A percentile compares a stretch with the other conserved stretches of the same genome.
Evolutionary conservation across 2,329 filamentous ascomycete genomes (phyloP).

Genomic region (Mariannaea elegans): DNA sequence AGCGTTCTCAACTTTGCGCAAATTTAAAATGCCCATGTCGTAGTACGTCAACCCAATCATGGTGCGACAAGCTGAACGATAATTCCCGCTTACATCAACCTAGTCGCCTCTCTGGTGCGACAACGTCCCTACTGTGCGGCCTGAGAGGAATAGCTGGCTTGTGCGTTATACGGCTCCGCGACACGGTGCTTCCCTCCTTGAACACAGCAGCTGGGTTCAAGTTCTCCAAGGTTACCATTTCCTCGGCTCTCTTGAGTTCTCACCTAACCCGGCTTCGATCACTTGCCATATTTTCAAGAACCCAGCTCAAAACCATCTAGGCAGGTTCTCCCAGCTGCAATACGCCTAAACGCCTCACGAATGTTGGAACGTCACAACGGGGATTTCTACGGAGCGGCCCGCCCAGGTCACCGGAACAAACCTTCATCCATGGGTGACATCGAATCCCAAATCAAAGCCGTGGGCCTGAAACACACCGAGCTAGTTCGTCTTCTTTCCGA

Average conservation of each 20-base stretch:
- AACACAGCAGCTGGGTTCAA: not conserved
- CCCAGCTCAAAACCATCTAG: not conserved
- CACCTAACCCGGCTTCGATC: too few relatives aligned
- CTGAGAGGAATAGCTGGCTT: constrained; percentile 4
- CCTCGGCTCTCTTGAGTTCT: not conserved
- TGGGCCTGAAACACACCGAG: constrained; percentile 51
- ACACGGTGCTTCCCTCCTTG: not conserved
- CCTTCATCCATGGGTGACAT: constrained; percentile 39
- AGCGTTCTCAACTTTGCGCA: not conserved
- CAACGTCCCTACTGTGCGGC: not conserved
- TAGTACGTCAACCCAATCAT: constrained; percentile 7
- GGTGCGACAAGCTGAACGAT: constrained; percentile 7
- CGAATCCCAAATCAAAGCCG: constrained; percentile 49
- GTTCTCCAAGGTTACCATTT: not conserved
- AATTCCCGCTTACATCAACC: not conserved
- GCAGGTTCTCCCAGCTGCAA: not conserved
- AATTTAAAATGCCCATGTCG: not conserved
- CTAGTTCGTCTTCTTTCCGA: constrained; percentile 57
- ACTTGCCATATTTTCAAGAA: too few relatives aligned
- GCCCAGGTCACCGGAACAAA: not conserved
- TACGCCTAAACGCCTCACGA: not conserved
- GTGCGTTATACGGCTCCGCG: not conserved
- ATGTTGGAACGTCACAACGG: not conserved
- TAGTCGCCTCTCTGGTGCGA: constrained; percentile 14
- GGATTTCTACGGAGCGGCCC: not conserved